A percentile compares a stretch with the other conserved stretches of the same genome.
phyloP scores from a whole-genome alignment of 2,329 filamentous ascomycete species.

The Claviceps capensis region DNA sequence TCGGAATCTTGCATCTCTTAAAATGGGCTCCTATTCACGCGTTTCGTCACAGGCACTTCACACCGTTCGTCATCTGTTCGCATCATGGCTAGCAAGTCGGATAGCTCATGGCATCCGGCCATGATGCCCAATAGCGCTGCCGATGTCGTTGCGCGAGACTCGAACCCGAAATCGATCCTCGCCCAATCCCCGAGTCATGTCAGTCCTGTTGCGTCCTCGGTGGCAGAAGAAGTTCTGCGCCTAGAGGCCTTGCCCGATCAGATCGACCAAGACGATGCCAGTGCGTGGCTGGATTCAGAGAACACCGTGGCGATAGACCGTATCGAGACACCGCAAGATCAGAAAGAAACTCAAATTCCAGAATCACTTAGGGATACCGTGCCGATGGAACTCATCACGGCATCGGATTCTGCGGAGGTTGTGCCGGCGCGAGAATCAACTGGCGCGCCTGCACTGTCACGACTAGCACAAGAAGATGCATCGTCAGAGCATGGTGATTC shows the following conservation, averaged over 20 bases:
- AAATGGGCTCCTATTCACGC: neutral
- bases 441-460: neutral
- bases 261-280: slow-evolving; percentile 7
- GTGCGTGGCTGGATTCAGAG: slow-evolving; percentile 13
- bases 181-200: neutral
- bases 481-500: neutral
- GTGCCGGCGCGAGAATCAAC: neutral
- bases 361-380: neutral
- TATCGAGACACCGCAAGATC: neutral
- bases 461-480: neutral
- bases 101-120: slow-evolving; percentile 27
- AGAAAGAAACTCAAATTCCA: neutral
- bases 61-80: slow-evolving; percentile 6
- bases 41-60: neutral
- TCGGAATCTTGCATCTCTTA: neutral
- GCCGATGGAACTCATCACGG: neutral
- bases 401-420: neutral
- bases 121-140: slow-evolving; percentile 21
- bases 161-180: neutral
- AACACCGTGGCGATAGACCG: neutral
- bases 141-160: slow-evolving; percentile 1
- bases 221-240: neutral
- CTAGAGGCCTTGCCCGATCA: neutral
- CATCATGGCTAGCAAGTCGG: slow-evolving; percentile 24
- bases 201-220: neutral